Percentiles rank a stretch among this genome's conserved stretches.
phyloP scores from a whole-genome alignment of 106 monocot species.

The Dendrobium officinale region DNA sequence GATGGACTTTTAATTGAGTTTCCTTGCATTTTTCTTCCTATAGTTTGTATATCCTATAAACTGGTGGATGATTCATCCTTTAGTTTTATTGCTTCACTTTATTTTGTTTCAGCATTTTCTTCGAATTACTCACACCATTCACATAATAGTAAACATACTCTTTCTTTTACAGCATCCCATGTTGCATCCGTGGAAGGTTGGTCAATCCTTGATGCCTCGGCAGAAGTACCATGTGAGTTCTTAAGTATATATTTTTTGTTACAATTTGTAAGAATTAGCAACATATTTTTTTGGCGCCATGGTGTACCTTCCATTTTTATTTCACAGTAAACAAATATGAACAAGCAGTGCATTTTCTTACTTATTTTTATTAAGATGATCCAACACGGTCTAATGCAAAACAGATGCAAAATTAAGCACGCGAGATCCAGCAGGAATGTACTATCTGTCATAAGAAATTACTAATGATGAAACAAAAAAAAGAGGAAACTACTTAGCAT shows the following conservation, averaged over 20 bases:
- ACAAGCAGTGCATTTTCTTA: not conserved
- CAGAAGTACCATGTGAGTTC: conserved; percentile 61
- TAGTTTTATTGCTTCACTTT: not conserved
- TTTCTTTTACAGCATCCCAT: conserved; percentile 44
- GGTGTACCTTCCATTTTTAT: not conserved
- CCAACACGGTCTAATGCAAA: not conserved
- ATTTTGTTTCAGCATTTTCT: not conserved
- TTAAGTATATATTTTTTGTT: not conserved
- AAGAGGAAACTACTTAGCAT: not conserved
- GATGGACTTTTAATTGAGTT: not conserved
- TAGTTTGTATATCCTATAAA: not conserved
- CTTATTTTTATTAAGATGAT: not conserved
- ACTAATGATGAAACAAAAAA: not conserved
- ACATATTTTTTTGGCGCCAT: not conserved
- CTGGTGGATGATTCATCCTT: not conserved
- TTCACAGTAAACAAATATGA: not conserved
- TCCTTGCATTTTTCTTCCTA: not conserved
- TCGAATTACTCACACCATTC: conserved; percentile 4
- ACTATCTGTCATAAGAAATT: too few species aligned
- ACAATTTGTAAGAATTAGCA: not conserved
- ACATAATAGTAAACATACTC: not conserved
- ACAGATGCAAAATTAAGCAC: not conserved
- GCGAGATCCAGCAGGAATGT: not conserved
- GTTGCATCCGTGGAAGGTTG: conserved; percentile 60
- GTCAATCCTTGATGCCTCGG: conserved; percentile 33